These are phyloP conservation scores for Aspergillus costaricaensis DNA, from an alignment of 2,329 filamentous ascomycete genomes.

Conservation along the genomic window DNA sequence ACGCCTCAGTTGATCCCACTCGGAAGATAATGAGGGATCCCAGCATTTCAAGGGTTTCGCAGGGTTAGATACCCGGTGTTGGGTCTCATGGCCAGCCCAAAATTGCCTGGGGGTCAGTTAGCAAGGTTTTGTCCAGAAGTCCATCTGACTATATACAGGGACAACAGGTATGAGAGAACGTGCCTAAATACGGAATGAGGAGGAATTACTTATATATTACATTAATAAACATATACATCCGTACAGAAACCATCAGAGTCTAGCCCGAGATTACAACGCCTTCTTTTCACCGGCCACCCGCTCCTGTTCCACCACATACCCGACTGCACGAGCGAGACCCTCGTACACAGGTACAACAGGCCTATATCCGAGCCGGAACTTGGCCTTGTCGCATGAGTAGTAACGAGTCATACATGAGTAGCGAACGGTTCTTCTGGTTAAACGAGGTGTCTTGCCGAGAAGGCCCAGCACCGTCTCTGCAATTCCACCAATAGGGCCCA, in stretches of 20 bases:
- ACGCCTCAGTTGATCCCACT: background rate
- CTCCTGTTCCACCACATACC: slow-evolving; percentile 41
- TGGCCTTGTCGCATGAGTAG: slow-evolving; percentile 51
- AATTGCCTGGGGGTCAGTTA: background rate
- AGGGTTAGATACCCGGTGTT: background rate
- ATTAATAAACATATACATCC: slow-evolving; percentile 9
- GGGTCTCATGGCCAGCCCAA: background rate
- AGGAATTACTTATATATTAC: slow-evolving; percentile 20
- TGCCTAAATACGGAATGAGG: background rate
- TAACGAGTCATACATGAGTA: slow-evolving; percentile 54
- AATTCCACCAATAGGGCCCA: slow-evolving; percentile 44
- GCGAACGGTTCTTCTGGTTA: slow-evolving; percentile 48
- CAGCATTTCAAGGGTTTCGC: background rate
- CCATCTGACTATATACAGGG: background rate
- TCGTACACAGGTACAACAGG: slow-evolving; percentile 50
- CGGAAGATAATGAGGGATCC: background rate
- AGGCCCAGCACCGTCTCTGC: slow-evolving; percentile 46
- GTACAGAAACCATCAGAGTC: background rate
- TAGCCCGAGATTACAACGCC: slow-evolving; percentile 33
- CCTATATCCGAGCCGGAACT: slow-evolving; percentile 46
- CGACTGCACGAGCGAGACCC: slow-evolving; percentile 49
- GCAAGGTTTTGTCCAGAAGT: background rate
- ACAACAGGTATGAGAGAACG: slow-evolving; percentile 11
- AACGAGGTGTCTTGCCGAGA: slow-evolving; percentile 48
- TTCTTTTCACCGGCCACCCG: slow-evolving; percentile 42